Base-by-base conservation (phyloP, 75 land plant species). In the Pinus taeda region DNA sequence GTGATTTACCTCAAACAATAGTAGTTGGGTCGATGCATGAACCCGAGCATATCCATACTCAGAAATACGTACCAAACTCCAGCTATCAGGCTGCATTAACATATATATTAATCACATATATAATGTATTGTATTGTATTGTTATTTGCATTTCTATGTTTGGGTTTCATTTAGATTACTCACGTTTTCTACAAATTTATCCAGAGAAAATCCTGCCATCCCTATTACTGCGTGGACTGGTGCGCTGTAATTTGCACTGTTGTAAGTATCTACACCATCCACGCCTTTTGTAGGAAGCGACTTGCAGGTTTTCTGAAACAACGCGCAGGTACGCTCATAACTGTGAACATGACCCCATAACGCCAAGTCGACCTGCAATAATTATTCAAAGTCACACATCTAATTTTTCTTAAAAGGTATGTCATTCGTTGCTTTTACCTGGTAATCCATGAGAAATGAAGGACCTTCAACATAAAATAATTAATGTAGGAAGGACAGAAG, bases 331-430 rank as follows among this genome's bases (percentile, higher is more conserved):
- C 97, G 82, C 77, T 94, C 97, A 57, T 94, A 94, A 76, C 90
- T 94, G 66, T 94, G 97, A 20, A 92, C 97, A 73, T 94, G 96
- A 15, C 97, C 95, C 82, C 89, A 89, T 30, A 90, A 36, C 22
- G 71, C 97, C 36, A 94, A 73, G 77, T 94, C 94, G 59, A 94
- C 97, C 97, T 94, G 81, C n/a, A 2, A 53, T n/a, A 21, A 18
- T 42, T 42, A 18, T 42, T 42, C 45, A 42, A 42, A 42, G 45
- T 42, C 45, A 42, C 6, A 4, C 45, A 42, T 42, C 0, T 42
- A 42, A 42, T 42, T 42, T 42, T 42, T 42, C 45, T 42, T 42
- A 42, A 42, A 3, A 42, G 6, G 3, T 2, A 42, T 6, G 45
- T 6, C 45, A 42, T 42, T 42, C 0, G 45, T 45, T 17, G 9